A percentile compares a stretch with the other conserved stretches of the same genome.
Evolutionary conservation across 2,329 filamentous ascomycete genomes (phyloP).

Genomic region (Hymenoscyphus fructigenus): DNA sequence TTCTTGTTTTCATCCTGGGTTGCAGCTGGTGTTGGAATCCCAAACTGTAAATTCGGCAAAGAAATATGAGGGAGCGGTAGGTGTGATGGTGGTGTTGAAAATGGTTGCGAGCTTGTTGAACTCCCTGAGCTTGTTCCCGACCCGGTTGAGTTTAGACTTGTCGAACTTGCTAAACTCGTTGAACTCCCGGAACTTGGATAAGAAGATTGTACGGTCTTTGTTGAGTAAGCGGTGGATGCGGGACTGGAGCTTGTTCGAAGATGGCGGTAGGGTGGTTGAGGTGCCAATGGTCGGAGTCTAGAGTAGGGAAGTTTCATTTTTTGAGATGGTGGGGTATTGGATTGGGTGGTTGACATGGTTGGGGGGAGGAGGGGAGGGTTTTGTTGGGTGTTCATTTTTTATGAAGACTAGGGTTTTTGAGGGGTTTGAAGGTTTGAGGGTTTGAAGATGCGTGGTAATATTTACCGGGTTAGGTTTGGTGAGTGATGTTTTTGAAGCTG

Average conservation of each 20-base stretch:
- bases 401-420: too few relatives aligned
- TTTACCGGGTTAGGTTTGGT: background rate
- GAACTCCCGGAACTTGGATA: background rate
- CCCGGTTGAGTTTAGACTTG: background rate
- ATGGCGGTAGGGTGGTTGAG: background rate
- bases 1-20: too few relatives aligned
- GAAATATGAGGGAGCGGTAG: background rate
- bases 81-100: too few relatives aligned
- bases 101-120: too few relatives aligned
- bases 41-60: background rate
- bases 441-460: background rate
- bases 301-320: background rate
- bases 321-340: background rate
- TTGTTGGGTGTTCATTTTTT: background rate
- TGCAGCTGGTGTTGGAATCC: too few relatives aligned
- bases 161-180: background rate
- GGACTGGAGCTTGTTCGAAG: background rate
- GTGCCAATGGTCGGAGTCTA: background rate
- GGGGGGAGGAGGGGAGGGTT: background rate
- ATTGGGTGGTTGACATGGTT: background rate
- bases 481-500: background rate
- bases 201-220: background rate
- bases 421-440: too few relatives aligned
- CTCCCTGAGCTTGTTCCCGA: background rate
- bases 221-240: background rate